Evolutionary conservation across 2,329 filamentous ascomycete species (phyloP).

Genomic region (Hypoxylon sp.): DNA sequence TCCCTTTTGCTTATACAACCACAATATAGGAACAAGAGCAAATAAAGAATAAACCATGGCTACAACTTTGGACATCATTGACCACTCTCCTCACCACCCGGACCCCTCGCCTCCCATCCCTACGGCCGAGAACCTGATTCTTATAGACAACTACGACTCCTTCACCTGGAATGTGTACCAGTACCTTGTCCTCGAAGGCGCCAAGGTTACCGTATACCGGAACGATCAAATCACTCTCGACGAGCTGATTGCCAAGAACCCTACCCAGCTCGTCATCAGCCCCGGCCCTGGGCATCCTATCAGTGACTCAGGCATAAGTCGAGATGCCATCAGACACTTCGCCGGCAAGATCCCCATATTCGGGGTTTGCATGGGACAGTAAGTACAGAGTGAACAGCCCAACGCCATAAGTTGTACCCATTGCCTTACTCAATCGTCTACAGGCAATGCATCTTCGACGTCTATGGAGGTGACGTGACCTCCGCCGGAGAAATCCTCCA

Average conservation of each 20-base stretch:
- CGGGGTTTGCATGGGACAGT: slow-evolving; percentile 99
- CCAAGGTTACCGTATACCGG: slow-evolving; percentile 87
- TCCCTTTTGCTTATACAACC: neutral
- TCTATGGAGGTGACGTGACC: slow-evolving; percentile 91
- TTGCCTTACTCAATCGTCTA: slow-evolving; percentile 34
- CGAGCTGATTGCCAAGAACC: slow-evolving; percentile 84
- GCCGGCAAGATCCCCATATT: slow-evolving; percentile 94
- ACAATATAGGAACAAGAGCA: slow-evolving; percentile 41
- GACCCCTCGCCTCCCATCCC: slow-evolving; percentile 79
- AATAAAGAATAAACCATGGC: slow-evolving; percentile 60
- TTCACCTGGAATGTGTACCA: slow-evolving; percentile 99
- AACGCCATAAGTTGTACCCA: neutral
- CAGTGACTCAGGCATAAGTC: slow-evolving; percentile 93
- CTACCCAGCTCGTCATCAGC: slow-evolving; percentile 94
- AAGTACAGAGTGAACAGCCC: slow-evolving; percentile 57
- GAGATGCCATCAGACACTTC: slow-evolving; percentile 91
- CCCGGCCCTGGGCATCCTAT: slow-evolving; percentile 94
- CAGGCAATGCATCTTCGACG: slow-evolving; percentile 94
- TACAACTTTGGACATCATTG: slow-evolving; percentile 66
- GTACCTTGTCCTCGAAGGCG: slow-evolving; percentile 96
- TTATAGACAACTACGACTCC: slow-evolving; percentile 99
- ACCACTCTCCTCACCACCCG: slow-evolving; percentile 90
- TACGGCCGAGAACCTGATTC: slow-evolving; percentile 88
- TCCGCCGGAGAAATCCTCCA: slow-evolving; percentile 97
- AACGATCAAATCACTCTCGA: slow-evolving; percentile 93